A percentile compares a stretch with the other conserved stretches of the same genome.
These are phyloP conservation scores for Aschersonia sp. DNA, from an alignment of 2,329 filamentous ascomycete genomes.

Conservation along the genomic window DNA sequence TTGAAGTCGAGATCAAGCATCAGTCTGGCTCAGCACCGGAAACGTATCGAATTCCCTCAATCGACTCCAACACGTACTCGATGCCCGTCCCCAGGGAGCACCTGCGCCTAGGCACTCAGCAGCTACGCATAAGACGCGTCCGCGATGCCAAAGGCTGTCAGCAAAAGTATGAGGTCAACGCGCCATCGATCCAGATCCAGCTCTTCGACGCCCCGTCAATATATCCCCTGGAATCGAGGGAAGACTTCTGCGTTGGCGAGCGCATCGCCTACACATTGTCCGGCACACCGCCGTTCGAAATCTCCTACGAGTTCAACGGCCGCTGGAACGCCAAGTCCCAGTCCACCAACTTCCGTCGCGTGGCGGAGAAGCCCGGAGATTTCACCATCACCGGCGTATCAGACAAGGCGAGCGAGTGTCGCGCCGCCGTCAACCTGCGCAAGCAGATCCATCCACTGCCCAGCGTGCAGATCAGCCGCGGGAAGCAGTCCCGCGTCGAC, in stretches of 20 bases:
- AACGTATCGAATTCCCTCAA: constrained; percentile 66
- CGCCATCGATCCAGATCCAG: constrained; percentile 73
- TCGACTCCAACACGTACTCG: constrained; percentile 58
- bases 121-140: constrained; percentile 79
- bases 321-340: constrained; percentile 65
- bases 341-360: constrained; percentile 77
- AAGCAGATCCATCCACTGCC: constrained; percentile 88
- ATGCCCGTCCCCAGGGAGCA: constrained; percentile 75
- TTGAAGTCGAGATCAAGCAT: constrained; percentile 90
- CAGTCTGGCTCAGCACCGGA: constrained; percentile 69
- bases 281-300: constrained; percentile 81
- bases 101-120: constrained; percentile 78
- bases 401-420: constrained; percentile 81
- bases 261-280: constrained; percentile 84
- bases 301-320: constrained; percentile 81
- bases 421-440: constrained; percentile 60
- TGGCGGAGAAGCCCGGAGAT: constrained; percentile 79
- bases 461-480: constrained; percentile 78
- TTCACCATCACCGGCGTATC: constrained; percentile 80
- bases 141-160: constrained; percentile 80
- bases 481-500: constrained; percentile 66
- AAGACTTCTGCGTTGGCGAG: constrained; percentile 91
- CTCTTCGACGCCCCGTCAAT: constrained; percentile 90
- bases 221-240: constrained; percentile 68
- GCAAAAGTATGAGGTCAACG: constrained; percentile 55